A percentile compares a stretch with the other conserved stretches of the same genome.
Evolutionary conservation across 257 asterid genomes (phyloP).

Genomic region (Solanum appendiculatum): DNA sequence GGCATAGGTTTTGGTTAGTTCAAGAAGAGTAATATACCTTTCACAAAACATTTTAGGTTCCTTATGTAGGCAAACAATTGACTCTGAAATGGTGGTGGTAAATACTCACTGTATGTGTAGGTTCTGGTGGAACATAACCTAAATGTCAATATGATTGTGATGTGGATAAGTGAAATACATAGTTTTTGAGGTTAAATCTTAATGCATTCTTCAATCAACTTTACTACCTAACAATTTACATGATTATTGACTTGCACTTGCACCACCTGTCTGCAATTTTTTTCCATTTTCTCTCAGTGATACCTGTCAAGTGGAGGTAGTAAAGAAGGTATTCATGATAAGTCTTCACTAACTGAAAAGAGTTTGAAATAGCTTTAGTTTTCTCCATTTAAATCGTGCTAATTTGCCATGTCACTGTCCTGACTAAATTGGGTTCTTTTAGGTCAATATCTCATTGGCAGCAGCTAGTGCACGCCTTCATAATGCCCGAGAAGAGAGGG

Average conservation of each 20-base stretch:
- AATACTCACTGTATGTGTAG: not conserved
- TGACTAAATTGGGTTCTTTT: not conserved
- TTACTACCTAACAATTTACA: not conserved
- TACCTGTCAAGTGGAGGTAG: not conserved
- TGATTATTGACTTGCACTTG: not conserved
- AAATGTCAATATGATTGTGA: not conserved
- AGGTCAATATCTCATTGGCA: constrained; percentile 87
- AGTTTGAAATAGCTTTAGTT: not conserved
- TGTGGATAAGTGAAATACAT: not conserved
- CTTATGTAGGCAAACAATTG: not conserved
- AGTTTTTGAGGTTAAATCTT: not conserved
- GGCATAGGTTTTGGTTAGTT: not conserved
- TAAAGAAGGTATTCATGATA: not conserved
- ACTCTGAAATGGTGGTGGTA: not conserved
- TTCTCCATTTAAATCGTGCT: not conserved
- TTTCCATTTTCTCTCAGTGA: not conserved
- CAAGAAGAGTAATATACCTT: not conserved
- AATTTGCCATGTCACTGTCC: not conserved
- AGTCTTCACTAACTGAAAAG: not conserved
- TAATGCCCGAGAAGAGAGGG: constrained; percentile 82
- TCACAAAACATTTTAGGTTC: not conserved
- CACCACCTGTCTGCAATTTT: not conserved
- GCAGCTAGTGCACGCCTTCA: constrained; percentile 81
- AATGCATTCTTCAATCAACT: not conserved
- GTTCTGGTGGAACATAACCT: not conserved